Conservation (phyloP, 371 early-diverging fungal species). For the Mucor lusitanicus region DNA sequence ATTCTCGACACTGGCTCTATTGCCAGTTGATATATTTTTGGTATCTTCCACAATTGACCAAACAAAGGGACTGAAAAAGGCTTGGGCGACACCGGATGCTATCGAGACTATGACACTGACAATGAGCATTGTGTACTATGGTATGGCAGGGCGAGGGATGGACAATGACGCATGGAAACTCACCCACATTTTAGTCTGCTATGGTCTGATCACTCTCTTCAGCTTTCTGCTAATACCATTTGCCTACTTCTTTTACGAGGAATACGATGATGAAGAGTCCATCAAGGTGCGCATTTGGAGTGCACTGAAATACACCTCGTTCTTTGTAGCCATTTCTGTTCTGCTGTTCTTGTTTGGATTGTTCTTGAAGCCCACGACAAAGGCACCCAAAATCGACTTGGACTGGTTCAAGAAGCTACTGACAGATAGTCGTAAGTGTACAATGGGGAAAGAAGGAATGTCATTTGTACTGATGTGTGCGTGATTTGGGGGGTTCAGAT, state of each 20-base stretch:
- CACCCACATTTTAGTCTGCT: constrained; percentile 37
- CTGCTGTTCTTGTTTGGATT: constrained; percentile 49
- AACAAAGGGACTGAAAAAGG: constrained; percentile 57
- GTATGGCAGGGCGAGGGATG: constrained; percentile 41
- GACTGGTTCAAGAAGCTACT: constrained; percentile 58
- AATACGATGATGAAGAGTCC: constrained; percentile 50
- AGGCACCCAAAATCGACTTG: constrained; percentile 44
- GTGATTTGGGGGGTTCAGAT: constrained; percentile 16
- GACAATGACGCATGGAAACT: not conserved
- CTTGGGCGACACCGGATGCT: constrained; percentile 65
- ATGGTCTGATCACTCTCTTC: constrained; percentile 53
- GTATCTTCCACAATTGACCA: constrained; percentile 66
- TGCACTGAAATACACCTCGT: constrained; percentile 58
- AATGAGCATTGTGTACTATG: constrained; percentile 57
- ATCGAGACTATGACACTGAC: constrained; percentile 47
- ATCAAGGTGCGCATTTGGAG: constrained; percentile 32
- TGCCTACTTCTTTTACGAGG: constrained; percentile 70
- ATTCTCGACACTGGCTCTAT: constrained; percentile 56
- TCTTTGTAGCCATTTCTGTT: constrained; percentile 52
- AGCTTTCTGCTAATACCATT: constrained; percentile 62
- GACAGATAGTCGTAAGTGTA: constrained; percentile 47
- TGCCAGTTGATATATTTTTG: constrained; percentile 70
- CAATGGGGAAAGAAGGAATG: not conserved
- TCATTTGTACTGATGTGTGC: not conserved
- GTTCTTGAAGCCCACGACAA: constrained; percentile 42